These are phyloP conservation scores for Irpex sp. DNA, from an alignment of 1,284 basidiomycete genomes.

Conservation along the genomic window DNA sequence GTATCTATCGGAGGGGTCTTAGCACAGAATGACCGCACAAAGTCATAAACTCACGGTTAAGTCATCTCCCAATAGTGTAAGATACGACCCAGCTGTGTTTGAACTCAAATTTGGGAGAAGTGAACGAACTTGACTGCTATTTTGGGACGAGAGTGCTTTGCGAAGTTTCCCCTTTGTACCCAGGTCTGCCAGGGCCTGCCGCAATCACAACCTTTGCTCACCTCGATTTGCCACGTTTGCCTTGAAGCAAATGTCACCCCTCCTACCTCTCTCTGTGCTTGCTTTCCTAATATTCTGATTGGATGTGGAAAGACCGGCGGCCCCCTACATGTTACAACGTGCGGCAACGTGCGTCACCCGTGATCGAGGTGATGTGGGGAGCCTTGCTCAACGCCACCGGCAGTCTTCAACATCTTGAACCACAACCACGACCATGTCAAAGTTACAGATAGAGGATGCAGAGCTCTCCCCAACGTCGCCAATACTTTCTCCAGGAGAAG, in stretches of 20 bases:
- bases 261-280: background rate
- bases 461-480: constrained; percentile 14
- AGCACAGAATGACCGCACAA: no score
- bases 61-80: no score
- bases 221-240: background rate
- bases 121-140: background rate
- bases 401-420: background rate
- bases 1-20: no score
- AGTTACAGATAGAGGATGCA: background rate
- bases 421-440: background rate
- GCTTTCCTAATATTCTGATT: background rate
- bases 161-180: no score
- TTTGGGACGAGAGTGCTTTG: background rate
- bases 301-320: background rate
- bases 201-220: background rate
- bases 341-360: constrained; percentile 1
- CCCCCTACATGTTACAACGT: background rate
- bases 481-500: constrained; percentile 22
- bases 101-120: no score
- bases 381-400: background rate
- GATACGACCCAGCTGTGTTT: no score
- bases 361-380: background rate
- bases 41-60: no score
- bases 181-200: no score
- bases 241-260: background rate